Evolutionary conservation across 257 asterid genomes (phyloP).

Genomic region (Penstemon davidsonii): DNA sequence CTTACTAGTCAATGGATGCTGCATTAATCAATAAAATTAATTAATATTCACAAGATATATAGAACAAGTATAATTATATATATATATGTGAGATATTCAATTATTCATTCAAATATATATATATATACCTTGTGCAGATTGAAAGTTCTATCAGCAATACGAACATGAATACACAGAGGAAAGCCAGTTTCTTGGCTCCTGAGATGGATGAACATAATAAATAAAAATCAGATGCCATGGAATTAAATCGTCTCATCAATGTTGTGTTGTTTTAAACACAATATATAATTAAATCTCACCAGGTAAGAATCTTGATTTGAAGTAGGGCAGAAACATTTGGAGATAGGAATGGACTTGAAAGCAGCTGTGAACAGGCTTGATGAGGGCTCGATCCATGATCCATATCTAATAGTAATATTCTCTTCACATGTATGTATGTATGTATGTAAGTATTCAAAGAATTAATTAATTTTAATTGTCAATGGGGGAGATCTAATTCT

Average conservation of each 20-base stretch:
- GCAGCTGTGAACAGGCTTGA: conserved; percentile 28
- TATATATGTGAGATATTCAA: not conserved
- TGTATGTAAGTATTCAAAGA: not conserved
- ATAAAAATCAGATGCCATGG: conserved; percentile 4
- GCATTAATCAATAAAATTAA: conserved; percentile 10
- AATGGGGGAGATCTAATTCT: not conserved
- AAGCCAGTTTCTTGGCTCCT: conserved; percentile 79
- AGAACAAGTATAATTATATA: not conserved
- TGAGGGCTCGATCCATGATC: conserved; percentile 27
- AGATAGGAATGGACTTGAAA: conserved; percentile 56
- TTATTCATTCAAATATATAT: not conserved
- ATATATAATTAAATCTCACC: conserved; percentile 36
- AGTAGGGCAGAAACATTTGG: conserved; percentile 66
- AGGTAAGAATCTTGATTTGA: conserved; percentile 69
- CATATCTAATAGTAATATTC: conserved; percentile 24
- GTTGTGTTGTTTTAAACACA: not conserved
- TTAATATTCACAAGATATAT: not conserved
- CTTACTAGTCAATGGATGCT: conserved; percentile 54
- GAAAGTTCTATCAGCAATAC: conserved; percentile 52
- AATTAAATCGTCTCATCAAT: not conserved
- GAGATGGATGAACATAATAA: conserved; percentile 18
- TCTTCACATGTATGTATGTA: not conserved
- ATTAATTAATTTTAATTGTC: conserved; percentile 4
- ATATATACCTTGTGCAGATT: conserved; percentile 63
- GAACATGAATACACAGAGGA: conserved; percentile 58